Evolutionary conservation across 2,329 filamentous ascomycete species (phyloP), one percentile per base, ranked within the genome.

Genomic region (Dactylella cylindrospora): DNA sequence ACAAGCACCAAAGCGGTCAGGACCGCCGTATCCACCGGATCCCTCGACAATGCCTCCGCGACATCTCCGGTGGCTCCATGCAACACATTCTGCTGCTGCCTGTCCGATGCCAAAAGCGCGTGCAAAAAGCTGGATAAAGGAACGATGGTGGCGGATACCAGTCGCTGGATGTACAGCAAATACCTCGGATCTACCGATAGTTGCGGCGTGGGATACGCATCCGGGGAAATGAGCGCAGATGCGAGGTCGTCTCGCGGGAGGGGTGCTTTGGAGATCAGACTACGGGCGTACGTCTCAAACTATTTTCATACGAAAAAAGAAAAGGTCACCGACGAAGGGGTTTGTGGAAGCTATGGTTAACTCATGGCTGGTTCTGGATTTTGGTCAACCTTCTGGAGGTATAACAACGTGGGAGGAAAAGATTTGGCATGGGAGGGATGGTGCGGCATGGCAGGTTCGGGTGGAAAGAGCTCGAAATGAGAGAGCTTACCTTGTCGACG

Each of bases 211-310:
- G 64, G 46, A 43, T 71, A 70, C 15, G 74, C 72, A 35, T 76
- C 76, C 2, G 83, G 82, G 19, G 77, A 77, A 32, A 86, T 73
- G 67, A 83, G 78, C 46, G 85, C 70, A 66, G 83, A 77, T 72
- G 81, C 80, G 65, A 84, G 72, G 54, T 75, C 70, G 8, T 72
- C 65, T 5, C 80, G 73, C 2, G 78, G 74, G 7, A 85, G 72
- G 1, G 79, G 80, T 64, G 80, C 72, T 65, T 79, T 76, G 2
- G 74, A 71, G 61, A 77, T 74, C 47, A 83, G 73, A 35, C 81
- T 68, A 1, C 72, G 73, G 17, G 78, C 76, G 64, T 76, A 81
- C 19, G 74, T 71, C 33, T 77, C 75, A 70, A 85, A 85, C 54
- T 73, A 54, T 60, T 36, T 36, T 23, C 35, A 25, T 9, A 23